phyloP scores from a whole-genome alignment of 2,329 filamentous ascomycete genomes.

The Hawksworthiomyces lignivorus region DNA sequence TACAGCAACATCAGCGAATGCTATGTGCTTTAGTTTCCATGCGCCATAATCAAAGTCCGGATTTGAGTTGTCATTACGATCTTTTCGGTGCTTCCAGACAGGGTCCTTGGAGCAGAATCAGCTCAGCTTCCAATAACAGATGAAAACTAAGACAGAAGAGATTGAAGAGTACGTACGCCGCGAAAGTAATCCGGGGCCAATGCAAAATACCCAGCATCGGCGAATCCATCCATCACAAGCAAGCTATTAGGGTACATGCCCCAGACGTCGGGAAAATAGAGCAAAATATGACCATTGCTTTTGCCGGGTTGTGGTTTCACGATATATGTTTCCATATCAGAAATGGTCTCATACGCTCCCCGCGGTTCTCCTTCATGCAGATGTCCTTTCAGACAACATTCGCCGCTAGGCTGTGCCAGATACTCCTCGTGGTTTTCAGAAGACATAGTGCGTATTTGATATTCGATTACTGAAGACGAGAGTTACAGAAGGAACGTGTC shows the following conservation, averaged over 20 bases:
- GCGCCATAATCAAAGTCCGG: conserved; percentile 37
- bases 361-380: conserved; percentile 15
- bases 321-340: conserved; percentile 16
- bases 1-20: conserved; percentile 31
- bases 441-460: not conserved
- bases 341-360: conserved; percentile 12
- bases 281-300: conserved; percentile 8
- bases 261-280: conserved; percentile 3
- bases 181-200: not conserved
- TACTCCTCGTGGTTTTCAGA: not conserved
- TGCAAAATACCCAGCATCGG: not conserved
- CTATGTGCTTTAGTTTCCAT: conserved; percentile 36
- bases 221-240: conserved; percentile 10
- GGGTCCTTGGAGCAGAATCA: conserved; percentile 17
- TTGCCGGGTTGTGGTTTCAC: conserved; percentile 8
- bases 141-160: not conserved
- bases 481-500: too few relatives aligned
- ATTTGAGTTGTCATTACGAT: not conserved
- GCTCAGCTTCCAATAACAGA: not conserved
- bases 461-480: too few relatives aligned
- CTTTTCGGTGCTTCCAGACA: conserved; percentile 17
- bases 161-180: not conserved
- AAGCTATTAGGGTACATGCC: conserved; percentile 1
- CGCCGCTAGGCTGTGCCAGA: conserved; percentile 13
- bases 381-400: conserved; percentile 14